phyloP scores from a whole-genome alignment of 495 filamentous ascomycete genomes.

The Hyaloscypha variabilis region DNA sequence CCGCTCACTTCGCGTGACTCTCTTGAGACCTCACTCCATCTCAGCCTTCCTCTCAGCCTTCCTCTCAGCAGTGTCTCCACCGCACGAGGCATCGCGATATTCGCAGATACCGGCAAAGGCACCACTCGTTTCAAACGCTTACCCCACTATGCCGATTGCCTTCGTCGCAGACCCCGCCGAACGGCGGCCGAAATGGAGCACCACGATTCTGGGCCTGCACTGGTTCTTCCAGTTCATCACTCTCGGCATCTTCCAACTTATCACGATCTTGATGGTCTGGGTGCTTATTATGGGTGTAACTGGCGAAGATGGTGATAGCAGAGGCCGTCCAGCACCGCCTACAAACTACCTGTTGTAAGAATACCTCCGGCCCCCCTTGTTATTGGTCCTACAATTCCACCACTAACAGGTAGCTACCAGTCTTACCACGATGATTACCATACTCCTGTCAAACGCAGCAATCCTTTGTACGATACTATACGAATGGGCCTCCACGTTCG shows the following conservation, averaged over 20 bases:
- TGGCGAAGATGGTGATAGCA: neutral
- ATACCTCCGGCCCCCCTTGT: neutral
- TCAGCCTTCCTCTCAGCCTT: neutral
- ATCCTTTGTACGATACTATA: slow-evolving; percentile 2
- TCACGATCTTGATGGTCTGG: neutral
- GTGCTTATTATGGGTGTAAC: neutral
- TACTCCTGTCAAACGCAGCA: neutral
- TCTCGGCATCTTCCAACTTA: neutral
- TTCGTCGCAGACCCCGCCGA: neutral
- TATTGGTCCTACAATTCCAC: no score
- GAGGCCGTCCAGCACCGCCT: neutral
- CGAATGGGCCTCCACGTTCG: neutral
- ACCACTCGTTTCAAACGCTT: neutral
- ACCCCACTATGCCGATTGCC: neutral
- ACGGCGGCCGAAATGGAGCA: neutral
- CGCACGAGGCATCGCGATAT: neutral
- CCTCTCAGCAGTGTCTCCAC: no score
- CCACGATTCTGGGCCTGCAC: neutral
- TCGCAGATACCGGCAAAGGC: neutral
- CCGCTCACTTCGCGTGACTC: neutral
- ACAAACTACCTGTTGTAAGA: neutral
- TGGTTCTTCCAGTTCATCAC: neutral
- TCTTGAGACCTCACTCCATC: neutral
- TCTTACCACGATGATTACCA: neutral
- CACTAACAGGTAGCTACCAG: neutral